Conservation (phyloP, 140 eudicot species). For the Ambrosia hybrid region DNA sequence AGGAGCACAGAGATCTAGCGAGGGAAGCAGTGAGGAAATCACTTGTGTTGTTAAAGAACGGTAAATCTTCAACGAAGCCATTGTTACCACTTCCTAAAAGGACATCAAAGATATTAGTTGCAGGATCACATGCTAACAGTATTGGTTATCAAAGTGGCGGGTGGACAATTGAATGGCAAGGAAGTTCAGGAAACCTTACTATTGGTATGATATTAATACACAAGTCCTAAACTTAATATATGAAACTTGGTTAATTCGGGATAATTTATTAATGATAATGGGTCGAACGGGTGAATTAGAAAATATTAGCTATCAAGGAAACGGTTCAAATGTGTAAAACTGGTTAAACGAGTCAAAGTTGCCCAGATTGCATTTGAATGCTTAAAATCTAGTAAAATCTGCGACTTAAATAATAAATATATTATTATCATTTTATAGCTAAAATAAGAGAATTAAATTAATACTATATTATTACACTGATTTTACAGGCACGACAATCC, state of each 20-base stretch:
- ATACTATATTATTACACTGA: not conserved
- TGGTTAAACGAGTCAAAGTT: not conserved
- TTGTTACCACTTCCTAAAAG: slow-evolving; percentile 64
- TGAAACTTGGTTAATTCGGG: not conserved
- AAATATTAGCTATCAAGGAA: no score
- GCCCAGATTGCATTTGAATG: not conserved
- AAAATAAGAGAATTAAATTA: no score
- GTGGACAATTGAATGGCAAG: slow-evolving; percentile 76
- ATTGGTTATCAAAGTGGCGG: slow-evolving; percentile 76
- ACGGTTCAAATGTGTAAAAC: no score
- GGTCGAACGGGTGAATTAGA: no score
- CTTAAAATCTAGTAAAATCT: no score
- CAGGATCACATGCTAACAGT: slow-evolving; percentile 72
- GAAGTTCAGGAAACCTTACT: slow-evolving; percentile 44
- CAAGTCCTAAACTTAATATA: slow-evolving; percentile 2
- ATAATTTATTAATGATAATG: not conserved
- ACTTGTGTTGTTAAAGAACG: slow-evolving; percentile 70
- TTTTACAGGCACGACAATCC: slow-evolving; percentile 69
- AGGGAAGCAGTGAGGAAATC: slow-evolving; percentile 82
- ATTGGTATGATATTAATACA: slow-evolving; percentile 29
- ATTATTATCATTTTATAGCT: no score
- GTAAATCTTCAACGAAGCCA: slow-evolving; percentile 40
- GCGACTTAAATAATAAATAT: no score
- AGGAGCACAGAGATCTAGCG: slow-evolving; percentile 73
- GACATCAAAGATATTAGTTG: slow-evolving; percentile 52